These are phyloP conservation scores for Macadamia tetraphylla DNA, from an alignment of 164 flowering plant species.

Conservation along the genomic window DNA sequence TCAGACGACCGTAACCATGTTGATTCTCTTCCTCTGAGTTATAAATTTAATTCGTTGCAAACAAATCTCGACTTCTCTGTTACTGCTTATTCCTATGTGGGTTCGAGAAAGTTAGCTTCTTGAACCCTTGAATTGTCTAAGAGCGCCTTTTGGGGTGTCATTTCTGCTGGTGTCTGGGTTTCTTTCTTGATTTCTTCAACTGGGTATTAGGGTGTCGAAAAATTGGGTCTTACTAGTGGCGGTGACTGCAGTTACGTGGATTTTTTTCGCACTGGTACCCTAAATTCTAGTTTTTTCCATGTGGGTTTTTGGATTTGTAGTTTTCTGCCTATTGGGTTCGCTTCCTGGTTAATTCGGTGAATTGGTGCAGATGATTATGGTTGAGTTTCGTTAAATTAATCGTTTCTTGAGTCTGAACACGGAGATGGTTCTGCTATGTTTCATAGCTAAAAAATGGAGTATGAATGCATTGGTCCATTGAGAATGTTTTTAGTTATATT, in stretches of 20 bases:
- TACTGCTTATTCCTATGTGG: not conserved
- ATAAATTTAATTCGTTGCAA: not conserved
- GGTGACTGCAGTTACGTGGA: not conserved
- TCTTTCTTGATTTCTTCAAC: not conserved
- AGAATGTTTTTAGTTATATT: constrained; percentile 24
- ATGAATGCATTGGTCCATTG: constrained; percentile 2
- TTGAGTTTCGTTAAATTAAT: constrained; percentile 1
- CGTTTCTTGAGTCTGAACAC: not conserved
- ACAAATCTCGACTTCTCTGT: not conserved
- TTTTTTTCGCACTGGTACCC: not conserved
- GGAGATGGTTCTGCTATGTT: constrained; percentile 10
- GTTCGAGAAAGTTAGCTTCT: no score
- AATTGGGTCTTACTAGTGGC: not conserved
- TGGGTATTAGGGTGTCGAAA: not conserved
- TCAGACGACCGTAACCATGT: not conserved
- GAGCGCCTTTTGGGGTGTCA: not conserved
- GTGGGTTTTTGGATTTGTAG: constrained; percentile 2
- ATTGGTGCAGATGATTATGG: constrained; percentile 8
- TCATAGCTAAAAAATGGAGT: constrained; percentile 4
- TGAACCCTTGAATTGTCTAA: not conserved
- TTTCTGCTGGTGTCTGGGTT: not conserved
- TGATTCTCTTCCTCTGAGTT: not conserved
- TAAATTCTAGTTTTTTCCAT: not conserved
- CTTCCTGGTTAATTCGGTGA: constrained; percentile 11
- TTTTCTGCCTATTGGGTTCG: constrained; percentile 7